Base-by-base conservation (phyloP, 192 early-diverging fungal species). In the Coemansia sp. region DNA sequence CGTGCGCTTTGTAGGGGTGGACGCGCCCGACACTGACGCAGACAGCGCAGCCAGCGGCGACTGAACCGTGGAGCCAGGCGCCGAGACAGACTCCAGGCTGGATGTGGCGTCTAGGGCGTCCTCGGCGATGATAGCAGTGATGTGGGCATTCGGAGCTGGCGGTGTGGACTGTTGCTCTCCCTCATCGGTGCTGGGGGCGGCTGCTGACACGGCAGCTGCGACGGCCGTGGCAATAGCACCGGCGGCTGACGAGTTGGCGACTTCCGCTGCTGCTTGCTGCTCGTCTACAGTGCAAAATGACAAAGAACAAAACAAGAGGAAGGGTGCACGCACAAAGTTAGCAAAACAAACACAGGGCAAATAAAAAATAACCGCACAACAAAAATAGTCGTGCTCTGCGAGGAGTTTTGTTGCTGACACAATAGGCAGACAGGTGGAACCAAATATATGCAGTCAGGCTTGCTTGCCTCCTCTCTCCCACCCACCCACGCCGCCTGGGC, bases 1-100 rank as follows among this genome's bases (percentile, higher is more conserved):
- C 29, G 82, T 47, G 81, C 84, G 70, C 81, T 77, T 66, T 65
- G 60, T 57, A 31, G 77, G 77, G 9, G 63, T 71, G 19, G 70
- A 72, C 46, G 84, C 64, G 56, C 83, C 79, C 25, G 79, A 45
- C 29, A 76, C 73, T 3, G 70, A 64, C 15, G 61, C 29, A 8
- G 39, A 64, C 56, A 37, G 75, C 67, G 32, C 74, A 31, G 25
- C 64, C 43, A 58, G 83, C 60, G 62, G 75, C 60, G 32, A 82
- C 71, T 65, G 79, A 61, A 60, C 49, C 31, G 27, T 58, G 15
- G 72, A 64, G 32, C 67, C 60, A 10, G 77, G 71, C 35, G 64
- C 61, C 4, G 77, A 80, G 58, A 35, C 64, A 11, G 72, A 68
- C 27, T 43, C 57, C 37, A 62, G 43, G 37, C 8, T 17, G 31